Evolutionary conservation across 768 basidiomycete genomes (phyloP).

Genomic region (Lactifluus subvellereus): DNA sequence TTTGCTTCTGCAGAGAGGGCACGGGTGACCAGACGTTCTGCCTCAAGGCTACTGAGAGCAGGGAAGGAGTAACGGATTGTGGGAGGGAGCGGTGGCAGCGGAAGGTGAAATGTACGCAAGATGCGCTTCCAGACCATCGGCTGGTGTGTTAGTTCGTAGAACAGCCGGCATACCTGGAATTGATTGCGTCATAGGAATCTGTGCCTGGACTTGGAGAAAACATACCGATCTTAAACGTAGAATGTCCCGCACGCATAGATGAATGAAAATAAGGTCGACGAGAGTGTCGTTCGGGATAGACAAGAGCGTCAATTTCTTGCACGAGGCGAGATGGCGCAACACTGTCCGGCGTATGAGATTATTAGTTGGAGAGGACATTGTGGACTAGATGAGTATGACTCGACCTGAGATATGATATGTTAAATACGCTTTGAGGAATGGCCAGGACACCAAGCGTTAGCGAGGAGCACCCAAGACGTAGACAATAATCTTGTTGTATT

Average conservation of each 20-base stretch:
- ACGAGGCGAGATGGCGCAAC: not conserved
- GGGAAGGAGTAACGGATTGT: constrained; percentile 20
- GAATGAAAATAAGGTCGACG: constrained; percentile 21
- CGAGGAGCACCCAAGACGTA: not conserved
- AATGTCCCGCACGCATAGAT: constrained; percentile 23
- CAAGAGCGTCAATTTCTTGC: not conserved
- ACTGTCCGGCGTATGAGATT: constrained; percentile 18
- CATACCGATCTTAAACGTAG: constrained; percentile 22
- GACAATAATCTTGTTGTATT: constrained; percentile 19
- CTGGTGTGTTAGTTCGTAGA: constrained; percentile 23
- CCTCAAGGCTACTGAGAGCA: constrained; percentile 21
- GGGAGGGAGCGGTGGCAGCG: constrained; percentile 22
- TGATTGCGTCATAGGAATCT: not conserved
- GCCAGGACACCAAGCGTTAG: not conserved
- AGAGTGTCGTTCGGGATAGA: constrained; percentile 20
- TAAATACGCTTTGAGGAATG: constrained; percentile 13
- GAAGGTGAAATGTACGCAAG: constrained; percentile 20
- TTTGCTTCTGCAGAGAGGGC: constrained; percentile 23
- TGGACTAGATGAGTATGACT: not conserved
- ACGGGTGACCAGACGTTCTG: constrained; percentile 22
- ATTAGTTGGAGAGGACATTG: constrained; percentile 4
- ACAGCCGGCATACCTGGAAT: constrained; percentile 15
- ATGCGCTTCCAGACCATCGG: constrained; percentile 24
- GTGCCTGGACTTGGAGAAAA: not conserved
- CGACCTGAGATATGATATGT: not conserved